Base-by-base conservation (phyloP, 164 flowering plant species). In the Amborella trichopoda region DNA sequence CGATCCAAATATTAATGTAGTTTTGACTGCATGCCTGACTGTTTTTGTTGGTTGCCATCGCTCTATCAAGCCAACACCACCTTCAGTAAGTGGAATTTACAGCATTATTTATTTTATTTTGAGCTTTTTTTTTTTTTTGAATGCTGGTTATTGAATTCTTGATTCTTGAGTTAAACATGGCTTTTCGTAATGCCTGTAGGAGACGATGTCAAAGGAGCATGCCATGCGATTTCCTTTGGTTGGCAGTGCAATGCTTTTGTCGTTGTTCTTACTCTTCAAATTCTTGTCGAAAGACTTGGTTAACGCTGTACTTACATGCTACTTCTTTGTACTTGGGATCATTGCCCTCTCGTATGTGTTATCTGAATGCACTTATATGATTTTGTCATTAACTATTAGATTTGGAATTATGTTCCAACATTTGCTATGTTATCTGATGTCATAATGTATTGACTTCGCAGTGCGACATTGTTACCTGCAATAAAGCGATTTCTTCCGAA, bases 191-290 rank as follows among this genome's bases (percentile, higher is more conserved):
- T 51, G 6, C 30, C 20, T 71, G 65, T 74, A 91, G 99, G 99
- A 91, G 62, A 87, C 95, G 2, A 91, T 91, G 99, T 91, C 99
- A 23, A 80, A 77, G 46, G 96, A 82, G 54, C 99, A 87, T 69
- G 99, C 96, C 2, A 84, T 91, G 95, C 80, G 96, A 25, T 91
- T 87, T 34, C 99, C 99, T 13, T 74, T 91, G 53, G 81, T 91
- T 59, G 99, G 95, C 36, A 91, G 99, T 75, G 99, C 95, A 12
- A 77, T 91, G 95, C 69, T 87, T 51, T 59, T 91, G 30, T 87
- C 95, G 14, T 59, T 91, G 38, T 91, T 91, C 69, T 63, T 87
- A 45, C 94, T 91, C 27, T 91, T 91, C 74, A 91, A 91, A 75
- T 91, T 91, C 54, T 64, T 91, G 18, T 82, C 96, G 3, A 87